phyloP scores from a whole-genome alignment of 192 early-diverging fungal genomes.

The Entophlyctis helioformis region DNA sequence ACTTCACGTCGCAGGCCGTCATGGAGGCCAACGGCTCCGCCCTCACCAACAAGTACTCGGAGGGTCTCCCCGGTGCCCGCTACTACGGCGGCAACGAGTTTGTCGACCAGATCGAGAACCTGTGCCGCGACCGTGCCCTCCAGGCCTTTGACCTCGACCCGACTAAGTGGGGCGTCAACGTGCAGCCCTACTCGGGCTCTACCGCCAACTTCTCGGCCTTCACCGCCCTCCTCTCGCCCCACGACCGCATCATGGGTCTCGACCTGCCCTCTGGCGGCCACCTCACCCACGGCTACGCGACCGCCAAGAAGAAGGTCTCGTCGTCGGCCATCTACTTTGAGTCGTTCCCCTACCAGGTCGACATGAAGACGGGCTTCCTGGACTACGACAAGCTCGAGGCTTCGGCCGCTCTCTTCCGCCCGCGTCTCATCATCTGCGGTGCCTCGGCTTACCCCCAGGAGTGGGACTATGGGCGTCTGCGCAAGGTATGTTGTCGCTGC shows the following conservation, averaged over 20 bases:
- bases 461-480: constrained; percentile 94
- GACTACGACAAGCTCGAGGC: constrained; percentile 93
- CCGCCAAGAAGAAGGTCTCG: constrained; percentile 99
- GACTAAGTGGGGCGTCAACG: constrained; percentile 97
- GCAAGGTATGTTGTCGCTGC: constrained; percentile 48
- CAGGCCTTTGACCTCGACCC: constrained; percentile 82
- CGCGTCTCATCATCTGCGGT: constrained; percentile 97
- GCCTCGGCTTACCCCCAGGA: constrained; percentile 97
- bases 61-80: constrained; percentile 95
- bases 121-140: constrained; percentile 93
- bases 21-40: constrained; percentile 99
- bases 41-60: constrained; percentile 99
- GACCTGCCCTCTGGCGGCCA: constrained; percentile 99
- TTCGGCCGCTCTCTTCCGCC: constrained; percentile 89
- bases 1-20: constrained; percentile 98
- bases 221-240: constrained; percentile 88
- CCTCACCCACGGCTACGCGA: constrained; percentile 99
- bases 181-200: constrained; percentile 96
- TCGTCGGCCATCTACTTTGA: constrained; percentile 99
- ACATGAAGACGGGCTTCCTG: constrained; percentile 72
- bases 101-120: constrained; percentile 89
- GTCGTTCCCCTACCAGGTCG: constrained; percentile 96
- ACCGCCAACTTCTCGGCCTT: constrained; percentile 99
- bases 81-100: constrained; percentile 99
- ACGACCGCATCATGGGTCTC: constrained; percentile 99